A percentile compares a stretch with the other conserved stretches of the same genome.
phyloP scores from a whole-genome alignment of 1,284 basidiomycete genomes.

The Stygiomarasmius scandens region DNA sequence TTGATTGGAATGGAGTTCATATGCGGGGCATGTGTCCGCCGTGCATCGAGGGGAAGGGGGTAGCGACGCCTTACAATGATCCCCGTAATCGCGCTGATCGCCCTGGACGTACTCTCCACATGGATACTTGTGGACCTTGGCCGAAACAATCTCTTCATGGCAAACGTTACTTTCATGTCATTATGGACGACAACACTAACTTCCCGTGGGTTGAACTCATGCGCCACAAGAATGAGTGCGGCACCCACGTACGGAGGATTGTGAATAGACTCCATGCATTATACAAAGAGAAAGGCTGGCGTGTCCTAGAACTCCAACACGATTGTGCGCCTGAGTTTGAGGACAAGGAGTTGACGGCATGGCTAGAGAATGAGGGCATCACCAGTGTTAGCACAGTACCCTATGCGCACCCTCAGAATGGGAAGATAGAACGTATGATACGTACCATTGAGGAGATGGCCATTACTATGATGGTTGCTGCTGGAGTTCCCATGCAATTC shows the following conservation, averaged over 20 bases:
- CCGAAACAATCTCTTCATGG: conserved; percentile 15
- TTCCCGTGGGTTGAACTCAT: conserved; percentile 6
- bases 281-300: not conserved
- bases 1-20: not conserved
- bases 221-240: not conserved
- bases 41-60: not conserved
- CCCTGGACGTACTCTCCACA: too few species aligned
- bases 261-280: not conserved
- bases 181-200: conserved; percentile 27
- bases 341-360: not conserved
- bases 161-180: conserved; percentile 18
- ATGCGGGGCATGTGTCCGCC: not conserved
- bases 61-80: not conserved
- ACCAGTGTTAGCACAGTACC: too few species aligned
- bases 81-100: conserved; percentile 17
- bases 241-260: not conserved
- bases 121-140: conserved; percentile 26
- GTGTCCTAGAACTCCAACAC: not conserved
- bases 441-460: conserved; percentile 30
- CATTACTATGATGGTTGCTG: conserved; percentile 17
- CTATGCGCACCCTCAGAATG: conserved; percentile 35
- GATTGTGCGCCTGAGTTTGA: conserved; percentile 2
- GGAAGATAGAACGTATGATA: conserved; percentile 34
- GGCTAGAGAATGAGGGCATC: not conserved
- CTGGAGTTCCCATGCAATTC: conserved; percentile 25